Evolutionary conservation across 2,329 filamentous ascomycete species (phyloP).

Genomic region (Penicillium polonicum): DNA sequence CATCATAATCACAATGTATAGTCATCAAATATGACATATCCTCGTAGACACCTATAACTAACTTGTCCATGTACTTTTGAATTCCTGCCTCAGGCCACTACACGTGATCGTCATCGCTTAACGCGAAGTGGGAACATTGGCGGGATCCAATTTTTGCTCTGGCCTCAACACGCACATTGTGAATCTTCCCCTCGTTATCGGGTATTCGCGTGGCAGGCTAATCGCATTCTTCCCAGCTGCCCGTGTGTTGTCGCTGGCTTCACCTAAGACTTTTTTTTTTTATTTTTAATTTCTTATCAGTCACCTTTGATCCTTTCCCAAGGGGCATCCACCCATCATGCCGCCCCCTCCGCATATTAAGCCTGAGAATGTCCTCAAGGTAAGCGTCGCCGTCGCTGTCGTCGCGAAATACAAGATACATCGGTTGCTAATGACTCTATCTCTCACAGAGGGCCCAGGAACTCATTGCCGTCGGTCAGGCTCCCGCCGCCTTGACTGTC

Average conservation of each 20-base stretch:
- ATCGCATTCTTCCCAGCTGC: conserved; percentile 32
- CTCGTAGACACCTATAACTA: not conserved
- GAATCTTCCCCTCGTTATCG: conserved; percentile 30
- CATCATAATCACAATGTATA: not conserved
- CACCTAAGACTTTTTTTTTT: conserved; percentile 3
- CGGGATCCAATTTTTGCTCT: conserved; percentile 32
- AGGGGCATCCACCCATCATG: conserved; percentile 58
- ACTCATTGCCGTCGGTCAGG: conserved; percentile 96
- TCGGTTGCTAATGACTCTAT: conserved; percentile 22
- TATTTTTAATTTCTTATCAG: conserved; percentile 10
- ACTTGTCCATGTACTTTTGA: too few species aligned
- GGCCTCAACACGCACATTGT: conserved; percentile 35
- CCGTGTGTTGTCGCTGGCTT: conserved; percentile 28
- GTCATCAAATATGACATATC: not conserved
- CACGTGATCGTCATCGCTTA: conserved; percentile 40
- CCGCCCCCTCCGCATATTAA: conserved; percentile 96
- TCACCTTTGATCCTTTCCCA: conserved; percentile 19
- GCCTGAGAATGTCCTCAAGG: conserved; percentile 97
- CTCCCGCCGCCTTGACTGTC: conserved; percentile 84
- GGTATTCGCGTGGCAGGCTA: conserved; percentile 39
- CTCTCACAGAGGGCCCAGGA: conserved; percentile 75
- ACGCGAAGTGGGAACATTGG: conserved; percentile 34
- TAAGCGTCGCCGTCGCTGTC: conserved; percentile 32
- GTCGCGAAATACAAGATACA: conserved; percentile 15
- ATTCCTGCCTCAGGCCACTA: conserved; percentile 8